A percentile compares a stretch with the other conserved stretches of the same genome.
Evolutionary conservation across 1,284 basidiomycete genomes (phyloP).

Genomic region (Trametes versicolor): DNA sequence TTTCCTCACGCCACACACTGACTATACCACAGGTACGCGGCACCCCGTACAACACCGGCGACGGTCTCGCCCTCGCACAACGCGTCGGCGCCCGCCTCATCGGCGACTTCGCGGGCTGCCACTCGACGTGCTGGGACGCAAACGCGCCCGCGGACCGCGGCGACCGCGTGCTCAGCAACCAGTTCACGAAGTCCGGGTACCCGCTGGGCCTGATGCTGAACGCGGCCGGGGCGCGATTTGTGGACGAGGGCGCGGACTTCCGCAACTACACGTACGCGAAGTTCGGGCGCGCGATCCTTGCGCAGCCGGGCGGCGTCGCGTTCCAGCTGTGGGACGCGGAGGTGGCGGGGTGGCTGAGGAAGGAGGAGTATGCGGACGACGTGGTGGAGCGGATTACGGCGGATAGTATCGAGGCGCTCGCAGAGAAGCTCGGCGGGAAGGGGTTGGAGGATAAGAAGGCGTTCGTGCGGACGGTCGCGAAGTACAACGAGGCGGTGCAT

Average conservation of each 20-base stretch:
- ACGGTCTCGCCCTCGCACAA: slow-evolving; percentile 63
- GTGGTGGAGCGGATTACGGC: slow-evolving; percentile 65
- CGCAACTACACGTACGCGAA: slow-evolving; percentile 78
- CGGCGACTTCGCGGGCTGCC: slow-evolving; percentile 72
- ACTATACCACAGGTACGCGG: slow-evolving; percentile 61
- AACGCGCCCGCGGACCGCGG: slow-evolving; percentile 61
- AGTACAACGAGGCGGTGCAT: slow-evolving; percentile 62
- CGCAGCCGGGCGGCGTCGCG: slow-evolving; percentile 64
- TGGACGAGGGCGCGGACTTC: slow-evolving; percentile 76
- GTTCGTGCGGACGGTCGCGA: slow-evolving; percentile 57
- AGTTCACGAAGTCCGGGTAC: slow-evolving; percentile 78
- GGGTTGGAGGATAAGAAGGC: slow-evolving; percentile 55
- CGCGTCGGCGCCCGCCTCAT: slow-evolving; percentile 61
- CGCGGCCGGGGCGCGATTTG: slow-evolving; percentile 62
- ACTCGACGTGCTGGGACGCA: slow-evolving; percentile 79
- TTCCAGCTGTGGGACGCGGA: slow-evolving; percentile 72
- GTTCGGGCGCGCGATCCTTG: slow-evolving; percentile 66
- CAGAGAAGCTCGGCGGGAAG: slow-evolving; percentile 52
- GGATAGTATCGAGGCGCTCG: slow-evolving; percentile 59
- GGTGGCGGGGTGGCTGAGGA: slow-evolving; percentile 53
- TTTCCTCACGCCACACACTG: neutral
- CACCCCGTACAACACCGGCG: slow-evolving; percentile 74
- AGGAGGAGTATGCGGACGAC: slow-evolving; percentile 71
- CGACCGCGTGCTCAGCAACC: slow-evolving; percentile 67
- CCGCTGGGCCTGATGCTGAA: slow-evolving; percentile 77